Conservation (phyloP, 169 alveolate species). For the Cryptosporidium sp. region DNA sequence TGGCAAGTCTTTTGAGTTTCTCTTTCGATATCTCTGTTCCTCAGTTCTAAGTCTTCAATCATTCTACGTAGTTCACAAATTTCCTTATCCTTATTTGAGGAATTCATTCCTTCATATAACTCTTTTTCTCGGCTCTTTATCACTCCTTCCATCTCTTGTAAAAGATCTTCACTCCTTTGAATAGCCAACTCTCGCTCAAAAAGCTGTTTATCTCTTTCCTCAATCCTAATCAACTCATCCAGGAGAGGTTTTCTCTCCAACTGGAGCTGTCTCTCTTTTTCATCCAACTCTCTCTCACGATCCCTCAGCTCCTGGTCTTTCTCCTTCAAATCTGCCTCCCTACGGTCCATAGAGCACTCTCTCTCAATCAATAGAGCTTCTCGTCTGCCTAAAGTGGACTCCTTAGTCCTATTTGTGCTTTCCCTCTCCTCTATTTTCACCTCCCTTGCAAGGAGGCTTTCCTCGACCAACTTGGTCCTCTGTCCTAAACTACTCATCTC, state of each 20-base stretch:
- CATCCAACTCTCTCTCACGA: constrained; percentile 31
- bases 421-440: constrained; percentile 52
- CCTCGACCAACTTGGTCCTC: constrained; percentile 13
- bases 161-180: constrained; percentile 38
- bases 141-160: constrained; percentile 54
- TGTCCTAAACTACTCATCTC: constrained; percentile 7
- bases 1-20: constrained; percentile 65
- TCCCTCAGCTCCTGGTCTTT: constrained; percentile 25
- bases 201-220: constrained; percentile 48
- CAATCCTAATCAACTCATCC: constrained; percentile 55
- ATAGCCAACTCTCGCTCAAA: constrained; percentile 57
- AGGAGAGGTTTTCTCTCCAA: constrained; percentile 50
- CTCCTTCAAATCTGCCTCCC: constrained; percentile 28
- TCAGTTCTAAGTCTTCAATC: constrained; percentile 45
- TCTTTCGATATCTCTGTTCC: constrained; percentile 49
- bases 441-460: constrained; percentile 26
- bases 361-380: constrained; percentile 32
- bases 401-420: constrained; percentile 6
- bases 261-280: constrained; percentile 31
- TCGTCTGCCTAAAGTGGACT: constrained; percentile 3
- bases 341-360: constrained; percentile 1
- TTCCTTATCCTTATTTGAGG: constrained; percentile 32
- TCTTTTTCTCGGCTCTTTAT: constrained; percentile 56
- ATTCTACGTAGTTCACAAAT: constrained; percentile 34
- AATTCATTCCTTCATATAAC: not conserved